Conservation (phyloP, 495 filamentous ascomycete genomes). For the Tuber borchii region DNA sequence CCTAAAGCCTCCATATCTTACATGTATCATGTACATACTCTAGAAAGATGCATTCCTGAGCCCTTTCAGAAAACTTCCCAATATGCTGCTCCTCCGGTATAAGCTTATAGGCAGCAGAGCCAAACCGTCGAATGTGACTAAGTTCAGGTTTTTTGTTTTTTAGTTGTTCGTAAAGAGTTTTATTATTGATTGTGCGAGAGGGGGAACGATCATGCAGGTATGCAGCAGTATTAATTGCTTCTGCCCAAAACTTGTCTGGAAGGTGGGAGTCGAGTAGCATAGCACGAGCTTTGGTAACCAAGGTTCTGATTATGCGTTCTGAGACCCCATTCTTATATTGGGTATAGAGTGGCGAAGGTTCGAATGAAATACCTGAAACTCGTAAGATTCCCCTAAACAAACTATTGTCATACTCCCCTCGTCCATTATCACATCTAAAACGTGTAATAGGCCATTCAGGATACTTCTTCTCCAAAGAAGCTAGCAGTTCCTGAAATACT, state of each 20-base stretch:
- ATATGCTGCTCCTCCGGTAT: not conserved
- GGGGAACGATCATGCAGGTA: slow-evolving; percentile 10
- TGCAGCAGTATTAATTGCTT: slow-evolving; percentile 5
- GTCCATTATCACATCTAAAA: slow-evolving; percentile 11
- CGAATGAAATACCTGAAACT: slow-evolving; percentile 4
- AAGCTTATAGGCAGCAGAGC: slow-evolving; percentile 1
- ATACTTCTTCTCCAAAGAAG: not conserved
- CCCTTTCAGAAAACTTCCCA: not conserved
- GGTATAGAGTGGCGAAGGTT: slow-evolving; percentile 7
- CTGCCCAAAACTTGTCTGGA: slow-evolving; percentile 7
- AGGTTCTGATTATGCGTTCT: slow-evolving; percentile 8
- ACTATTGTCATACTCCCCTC: not conserved
- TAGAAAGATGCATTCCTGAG: slow-evolving; percentile 7
- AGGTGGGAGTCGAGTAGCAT: slow-evolving; percentile 9
- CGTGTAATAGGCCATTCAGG: slow-evolving; percentile 4
- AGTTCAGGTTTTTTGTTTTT: not conserved
- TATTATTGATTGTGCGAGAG: not conserved
- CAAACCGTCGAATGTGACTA: slow-evolving; percentile 12
- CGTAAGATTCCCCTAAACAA: not conserved
- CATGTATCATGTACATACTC: slow-evolving; percentile 12
- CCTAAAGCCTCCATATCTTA: slow-evolving; percentile 16
- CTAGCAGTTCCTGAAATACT: not conserved
- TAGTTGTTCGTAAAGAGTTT: slow-evolving; percentile 3
- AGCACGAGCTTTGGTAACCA: not conserved
- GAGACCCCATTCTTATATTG: slow-evolving; percentile 9